Evolutionary conservation across 176 grass and related monocot genomes (phyloP), one percentile per base, ranked within the genome.

Genomic region (Oryza glumipatula): DNA sequence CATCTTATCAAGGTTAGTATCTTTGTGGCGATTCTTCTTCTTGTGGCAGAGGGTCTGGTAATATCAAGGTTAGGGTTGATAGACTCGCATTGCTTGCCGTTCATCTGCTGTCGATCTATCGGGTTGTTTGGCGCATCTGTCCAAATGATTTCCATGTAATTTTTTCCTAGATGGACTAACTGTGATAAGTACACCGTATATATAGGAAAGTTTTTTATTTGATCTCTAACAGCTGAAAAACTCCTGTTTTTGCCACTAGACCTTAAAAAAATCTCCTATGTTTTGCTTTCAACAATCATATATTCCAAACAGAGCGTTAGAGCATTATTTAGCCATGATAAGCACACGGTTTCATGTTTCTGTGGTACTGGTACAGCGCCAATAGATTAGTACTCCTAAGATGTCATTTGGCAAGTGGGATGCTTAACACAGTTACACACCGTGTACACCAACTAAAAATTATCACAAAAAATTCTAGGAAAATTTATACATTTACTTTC

Each of bases 321-420:
- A 32, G 13, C 23, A 44, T 52, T 76, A 17, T 21, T 26, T 73
- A 65, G 3, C 0, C 48, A 54, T 60, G 68, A 84, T 79, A 88
- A 79, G 87, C 68, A 52, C 86, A 33, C 45, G 60, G 86, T 54
- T 79, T 84, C 24, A 35, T 67, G 33, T 36, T 74, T 46, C 60
- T 32, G 30, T 32, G 30, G 30, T 32, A 9, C 33, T 46, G 24
- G 12, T 36, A 43, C 49, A 1, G 65, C 33, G 45, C 38, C 46
- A 52, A 79, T 33, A 21, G 39, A 45, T 67, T 72, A 47, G 73
- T 41, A 41, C 35, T 21, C 70, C 14, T 51, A 76, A 67, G 76
- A 3, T 70, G 64, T 17, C 6, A 82, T 36, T 15, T 3, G 19
- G 24, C 19, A 28, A 6, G 51, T 24, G 24, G 43, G 43, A 63